phyloP scores from a whole-genome alignment of 352 stramenopile species.

The Ophiocytium majus region DNA sequence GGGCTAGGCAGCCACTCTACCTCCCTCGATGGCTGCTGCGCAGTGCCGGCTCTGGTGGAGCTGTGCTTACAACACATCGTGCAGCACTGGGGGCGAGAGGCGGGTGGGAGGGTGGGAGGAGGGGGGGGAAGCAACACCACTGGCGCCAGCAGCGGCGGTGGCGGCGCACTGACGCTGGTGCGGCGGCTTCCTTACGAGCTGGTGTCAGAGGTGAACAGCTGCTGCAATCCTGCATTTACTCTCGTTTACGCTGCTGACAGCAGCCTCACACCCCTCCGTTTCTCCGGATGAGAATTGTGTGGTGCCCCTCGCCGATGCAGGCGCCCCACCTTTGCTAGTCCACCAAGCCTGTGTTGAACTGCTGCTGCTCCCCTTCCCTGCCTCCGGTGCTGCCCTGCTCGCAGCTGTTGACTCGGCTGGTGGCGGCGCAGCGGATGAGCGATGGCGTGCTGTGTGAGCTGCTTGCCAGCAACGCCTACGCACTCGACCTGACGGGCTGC shows the following conservation, averaged over 20 bases:
- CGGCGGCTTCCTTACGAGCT: neutral
- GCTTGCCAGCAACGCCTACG: constrained; percentile 21
- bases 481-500: constrained; percentile 41
- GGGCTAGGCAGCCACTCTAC: no score
- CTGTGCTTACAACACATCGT: neutral
- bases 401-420: neutral
- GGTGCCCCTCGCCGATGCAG: no score
- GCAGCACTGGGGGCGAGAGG: neutral
- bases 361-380: neutral
- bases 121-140: neutral
- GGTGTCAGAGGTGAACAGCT: neutral
- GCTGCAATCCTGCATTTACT: no score
- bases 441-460: neutral
- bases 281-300: no score
- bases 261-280: no score
- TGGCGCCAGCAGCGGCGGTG: neutral
- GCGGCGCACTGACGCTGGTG: neutral
- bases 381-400: neutral
- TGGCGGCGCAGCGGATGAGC: neutral
- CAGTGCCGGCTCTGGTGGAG: neutral
- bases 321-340: no score
- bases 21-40: no score
- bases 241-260: no score
- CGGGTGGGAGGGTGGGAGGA: neutral
- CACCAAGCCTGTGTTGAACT: no score